These are phyloP conservation scores for Litsea cubeba DNA, from an alignment of 164 flowering plant genomes.

Conservation along the genomic window DNA sequence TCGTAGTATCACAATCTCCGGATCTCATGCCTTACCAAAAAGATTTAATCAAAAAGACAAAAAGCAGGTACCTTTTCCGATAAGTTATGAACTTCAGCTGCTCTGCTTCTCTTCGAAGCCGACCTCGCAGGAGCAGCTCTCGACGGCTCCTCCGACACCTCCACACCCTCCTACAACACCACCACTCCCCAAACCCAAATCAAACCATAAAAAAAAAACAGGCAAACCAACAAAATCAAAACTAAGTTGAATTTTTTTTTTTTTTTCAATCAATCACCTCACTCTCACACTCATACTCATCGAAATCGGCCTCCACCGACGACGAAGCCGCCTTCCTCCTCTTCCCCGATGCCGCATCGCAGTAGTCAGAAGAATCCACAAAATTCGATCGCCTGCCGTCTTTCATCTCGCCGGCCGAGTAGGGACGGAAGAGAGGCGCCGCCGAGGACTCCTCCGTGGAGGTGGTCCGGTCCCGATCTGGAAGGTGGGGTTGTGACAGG, in stretches of 20 bases:
- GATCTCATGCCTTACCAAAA: neutral
- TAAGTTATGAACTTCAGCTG: conserved; percentile 85
- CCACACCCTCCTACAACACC: conserved; percentile 34
- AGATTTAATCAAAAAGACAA: too few species aligned
- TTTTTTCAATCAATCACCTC: conserved; percentile 27
- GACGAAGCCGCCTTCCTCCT: conserved; percentile 13
- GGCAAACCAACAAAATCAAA: neutral
- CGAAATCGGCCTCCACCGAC: conserved; percentile 31
- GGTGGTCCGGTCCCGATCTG: conserved; percentile 13
- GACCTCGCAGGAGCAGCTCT: conserved; percentile 27
- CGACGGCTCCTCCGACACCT: conserved; percentile 34
- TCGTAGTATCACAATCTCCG: neutral
- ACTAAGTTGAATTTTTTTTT: neutral
- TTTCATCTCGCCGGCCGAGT: neutral
- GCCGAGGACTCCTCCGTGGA: conserved; percentile 12
- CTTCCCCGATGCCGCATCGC: conserved; percentile 20
- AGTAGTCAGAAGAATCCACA: conserved; percentile 17
- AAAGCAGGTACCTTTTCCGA: conserved; percentile 63
- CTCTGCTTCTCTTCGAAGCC: conserved; percentile 76
- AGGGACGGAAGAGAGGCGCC: neutral
- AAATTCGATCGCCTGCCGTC: conserved; percentile 2
- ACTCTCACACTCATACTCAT: conserved; percentile 42
- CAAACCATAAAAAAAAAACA: neutral
- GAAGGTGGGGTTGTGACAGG: neutral
- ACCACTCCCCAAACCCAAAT: neutral